These are phyloP conservation scores for Elsinoe australis DNA, from an alignment of 2,329 filamentous ascomycete genomes.

Conservation along the genomic window DNA sequence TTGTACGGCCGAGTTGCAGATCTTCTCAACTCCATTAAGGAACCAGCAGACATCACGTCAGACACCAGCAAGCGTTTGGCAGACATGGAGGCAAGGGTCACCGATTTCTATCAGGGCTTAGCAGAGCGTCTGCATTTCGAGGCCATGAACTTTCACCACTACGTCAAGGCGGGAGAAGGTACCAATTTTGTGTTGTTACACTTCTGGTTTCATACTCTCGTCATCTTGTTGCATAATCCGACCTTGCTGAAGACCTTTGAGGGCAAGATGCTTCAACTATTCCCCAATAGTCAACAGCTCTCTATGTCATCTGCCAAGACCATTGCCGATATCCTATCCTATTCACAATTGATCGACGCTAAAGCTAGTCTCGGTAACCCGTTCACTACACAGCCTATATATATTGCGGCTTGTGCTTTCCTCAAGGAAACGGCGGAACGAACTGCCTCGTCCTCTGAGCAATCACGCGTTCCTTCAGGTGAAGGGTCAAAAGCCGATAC, in stretches of 20 bases:
- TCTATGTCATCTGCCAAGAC: slow-evolving; percentile 89
- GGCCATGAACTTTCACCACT: slow-evolving; percentile 76
- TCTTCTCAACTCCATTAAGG: slow-evolving; percentile 70
- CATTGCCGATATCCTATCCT: slow-evolving; percentile 79
- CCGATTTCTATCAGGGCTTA: slow-evolving; percentile 64
- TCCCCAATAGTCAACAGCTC: slow-evolving; percentile 69
- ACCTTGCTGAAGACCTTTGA: slow-evolving; percentile 72
- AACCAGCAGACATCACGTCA: slow-evolving; percentile 63
- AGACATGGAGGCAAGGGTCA: slow-evolving; percentile 74
- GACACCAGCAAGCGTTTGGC: slow-evolving; percentile 65
- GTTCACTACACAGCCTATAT: slow-evolving; percentile 81
- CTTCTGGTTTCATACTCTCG: slow-evolving; percentile 82
- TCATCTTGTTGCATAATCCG: slow-evolving; percentile 77
- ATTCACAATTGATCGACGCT: slow-evolving; percentile 76
- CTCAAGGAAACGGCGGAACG: slow-evolving; percentile 71
- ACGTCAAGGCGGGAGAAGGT: slow-evolving; percentile 70
- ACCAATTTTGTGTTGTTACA: slow-evolving; percentile 82
- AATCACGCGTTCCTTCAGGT: slow-evolving; percentile 40
- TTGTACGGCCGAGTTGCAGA: slow-evolving; percentile 80
- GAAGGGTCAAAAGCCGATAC: slow-evolving; percentile 12
- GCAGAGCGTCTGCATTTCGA: slow-evolving; percentile 73
- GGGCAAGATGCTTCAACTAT: slow-evolving; percentile 60
- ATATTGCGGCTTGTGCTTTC: slow-evolving; percentile 84
- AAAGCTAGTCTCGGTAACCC: slow-evolving; percentile 83
- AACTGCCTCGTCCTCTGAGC: slow-evolving; percentile 54